These are phyloP conservation scores for Cystofilobasidium capitatum DNA, from an alignment of 768 basidiomycete species.

Conservation along the genomic window DNA sequence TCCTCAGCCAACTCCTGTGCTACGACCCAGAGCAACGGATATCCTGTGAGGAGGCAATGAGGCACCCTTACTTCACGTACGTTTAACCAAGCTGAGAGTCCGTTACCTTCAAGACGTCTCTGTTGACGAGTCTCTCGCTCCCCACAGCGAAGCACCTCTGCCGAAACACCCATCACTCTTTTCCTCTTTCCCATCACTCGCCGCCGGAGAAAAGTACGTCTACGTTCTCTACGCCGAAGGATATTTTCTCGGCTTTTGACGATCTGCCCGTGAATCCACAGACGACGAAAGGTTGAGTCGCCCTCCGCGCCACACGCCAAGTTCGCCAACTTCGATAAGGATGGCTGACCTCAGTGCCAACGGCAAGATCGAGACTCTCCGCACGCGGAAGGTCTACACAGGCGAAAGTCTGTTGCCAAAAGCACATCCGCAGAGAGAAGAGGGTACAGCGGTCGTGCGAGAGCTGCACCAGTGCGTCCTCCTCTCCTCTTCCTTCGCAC, in stretches of 20 bases:
- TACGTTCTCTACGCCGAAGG: not conserved
- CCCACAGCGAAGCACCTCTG: conserved; percentile 70
- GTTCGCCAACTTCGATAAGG: not conserved
- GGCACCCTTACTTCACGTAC: conserved; percentile 85
- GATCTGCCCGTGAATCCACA: not conserved
- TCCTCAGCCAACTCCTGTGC: conserved; percentile 67
- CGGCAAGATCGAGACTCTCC: too few relatives aligned
- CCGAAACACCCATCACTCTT: conserved; percentile 96
- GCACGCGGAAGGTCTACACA: too few relatives aligned
- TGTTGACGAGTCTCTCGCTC: not conserved
- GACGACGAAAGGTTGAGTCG: conserved; percentile 7
- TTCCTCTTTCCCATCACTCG: conserved; percentile 87
- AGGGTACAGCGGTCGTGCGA: too few relatives aligned
- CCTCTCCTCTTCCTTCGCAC: too few relatives aligned
- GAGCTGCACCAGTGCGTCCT: too few relatives aligned
- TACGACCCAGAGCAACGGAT: conserved; percentile 85
- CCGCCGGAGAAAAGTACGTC: conserved; percentile 82
- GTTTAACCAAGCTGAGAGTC: conserved; percentile 29
- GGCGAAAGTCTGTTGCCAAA: too few relatives aligned
- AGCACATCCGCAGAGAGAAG: too few relatives aligned
- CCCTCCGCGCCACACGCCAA: conserved; percentile 7
- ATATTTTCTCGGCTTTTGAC: not conserved
- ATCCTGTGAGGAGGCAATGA: conserved; percentile 76
- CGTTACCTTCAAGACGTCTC: not conserved
- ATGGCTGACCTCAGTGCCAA: too few relatives aligned